phyloP scores from a whole-genome alignment of 495 filamentous ascomycete genomes.

The Podospora pseudopauciseta region DNA sequence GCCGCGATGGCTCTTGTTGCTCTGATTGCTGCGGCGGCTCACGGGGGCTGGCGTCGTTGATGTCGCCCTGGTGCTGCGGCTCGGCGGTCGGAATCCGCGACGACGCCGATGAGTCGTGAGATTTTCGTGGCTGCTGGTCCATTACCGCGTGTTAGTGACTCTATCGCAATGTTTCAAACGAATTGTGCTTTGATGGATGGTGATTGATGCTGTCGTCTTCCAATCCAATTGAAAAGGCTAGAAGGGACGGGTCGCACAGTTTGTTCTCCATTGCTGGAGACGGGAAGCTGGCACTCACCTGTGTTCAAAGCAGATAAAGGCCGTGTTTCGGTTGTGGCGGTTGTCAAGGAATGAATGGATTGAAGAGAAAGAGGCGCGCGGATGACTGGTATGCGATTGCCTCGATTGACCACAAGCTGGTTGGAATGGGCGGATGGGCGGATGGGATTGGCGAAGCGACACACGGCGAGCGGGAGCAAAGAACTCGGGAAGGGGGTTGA shows the following conservation, averaged over 20 bases:
- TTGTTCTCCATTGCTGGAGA: conserved; percentile 11
- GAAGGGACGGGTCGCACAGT: conserved; percentile 14
- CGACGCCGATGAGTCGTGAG: conserved; percentile 17
- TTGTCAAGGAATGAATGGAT: background rate
- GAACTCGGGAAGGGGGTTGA: conserved; percentile 8
- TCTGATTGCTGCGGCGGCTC: conserved; percentile 15
- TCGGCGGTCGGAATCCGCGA: conserved; percentile 21
- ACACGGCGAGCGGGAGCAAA: conserved; percentile 2
- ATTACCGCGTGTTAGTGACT: conserved; percentile 28
- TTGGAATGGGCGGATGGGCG: conserved; percentile 22
- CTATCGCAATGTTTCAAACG: conserved; percentile 7
- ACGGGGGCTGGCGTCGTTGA: conserved; percentile 18
- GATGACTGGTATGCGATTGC: conserved; percentile 27
- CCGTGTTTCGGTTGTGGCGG: background rate
- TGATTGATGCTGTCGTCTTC: background rate
- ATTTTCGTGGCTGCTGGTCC: conserved; percentile 20
- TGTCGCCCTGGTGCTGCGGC: conserved; percentile 13
- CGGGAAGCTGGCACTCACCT: conserved; percentile 17
- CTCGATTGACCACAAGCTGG: conserved; percentile 10
- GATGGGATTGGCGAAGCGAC: conserved; percentile 24
- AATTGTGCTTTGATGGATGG: too few relatives aligned
- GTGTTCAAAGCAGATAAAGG: background rate
- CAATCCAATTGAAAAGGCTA: background rate
- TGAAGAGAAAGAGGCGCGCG: conserved; percentile 12
- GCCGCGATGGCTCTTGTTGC: background rate